Evolutionary conservation across 1,284 basidiomycete species (phyloP).

Genomic region (Apiotrichum montevideense): DNA sequence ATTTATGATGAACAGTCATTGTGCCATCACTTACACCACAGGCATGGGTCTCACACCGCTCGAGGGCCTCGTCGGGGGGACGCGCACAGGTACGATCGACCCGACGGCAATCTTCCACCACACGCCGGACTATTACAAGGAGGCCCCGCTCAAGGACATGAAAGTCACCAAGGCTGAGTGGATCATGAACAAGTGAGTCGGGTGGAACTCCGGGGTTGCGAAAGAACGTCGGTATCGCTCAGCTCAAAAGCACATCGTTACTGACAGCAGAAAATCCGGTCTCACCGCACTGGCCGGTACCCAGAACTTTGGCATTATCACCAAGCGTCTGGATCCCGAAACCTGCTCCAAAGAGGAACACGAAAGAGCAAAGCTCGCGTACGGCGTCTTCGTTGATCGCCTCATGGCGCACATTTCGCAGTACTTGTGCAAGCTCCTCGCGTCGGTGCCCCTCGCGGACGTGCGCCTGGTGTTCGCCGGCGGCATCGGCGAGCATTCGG

Average conservation of each 20-base stretch:
- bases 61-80: conserved; percentile 71
- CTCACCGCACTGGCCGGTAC: conserved; percentile 64
- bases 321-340: conserved; percentile 25
- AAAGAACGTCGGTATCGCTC: no score
- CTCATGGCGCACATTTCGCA: conserved; percentile 64
- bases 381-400: conserved; percentile 67
- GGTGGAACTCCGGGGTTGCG: background rate
- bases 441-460: conserved; percentile 37
- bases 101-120: conserved; percentile 81
- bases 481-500: conserved; percentile 72
- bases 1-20: no score
- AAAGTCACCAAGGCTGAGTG: conserved; percentile 66
- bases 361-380: conserved; percentile 55
- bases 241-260: background rate
- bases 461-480: conserved; percentile 79
- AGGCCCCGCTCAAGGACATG: conserved; percentile 53
- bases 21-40: conserved; percentile 2
- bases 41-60: conserved; percentile 46
- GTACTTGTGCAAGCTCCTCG: conserved; percentile 64
- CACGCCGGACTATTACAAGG: conserved; percentile 56
- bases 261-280: conserved; percentile 54
- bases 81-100: conserved; percentile 72
- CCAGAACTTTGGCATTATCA: conserved; percentile 63
- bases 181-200: conserved; percentile 62
- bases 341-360: conserved; percentile 24